Conservation (phyloP, 2,329 filamentous ascomycete genomes). For the Stachybotrys echinatus region DNA sequence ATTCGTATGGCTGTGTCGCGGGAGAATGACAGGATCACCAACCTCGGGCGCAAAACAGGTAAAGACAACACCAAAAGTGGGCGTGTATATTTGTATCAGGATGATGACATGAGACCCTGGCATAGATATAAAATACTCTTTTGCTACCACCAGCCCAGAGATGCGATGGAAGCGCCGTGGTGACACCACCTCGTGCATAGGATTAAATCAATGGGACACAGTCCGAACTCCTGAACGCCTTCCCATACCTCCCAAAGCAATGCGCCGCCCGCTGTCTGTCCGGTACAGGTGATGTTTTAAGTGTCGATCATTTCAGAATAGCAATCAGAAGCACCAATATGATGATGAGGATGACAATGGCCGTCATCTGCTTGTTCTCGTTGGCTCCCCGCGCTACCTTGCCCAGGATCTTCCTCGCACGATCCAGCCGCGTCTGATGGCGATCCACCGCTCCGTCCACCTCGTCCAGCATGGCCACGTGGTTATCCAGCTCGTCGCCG, state of each 20-base stretch:
- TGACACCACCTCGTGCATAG: too few species aligned
- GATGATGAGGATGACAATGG: conserved; percentile 77
- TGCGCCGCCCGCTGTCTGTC: neutral
- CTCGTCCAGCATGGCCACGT: conserved; percentile 85
- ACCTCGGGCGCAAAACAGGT: too few species aligned
- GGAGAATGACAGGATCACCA: too few species aligned
- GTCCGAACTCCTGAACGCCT: too few species aligned
- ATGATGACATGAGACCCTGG: neutral
- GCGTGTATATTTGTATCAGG: neutral
- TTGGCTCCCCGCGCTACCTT: conserved; percentile 67
- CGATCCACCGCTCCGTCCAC: conserved; percentile 78
- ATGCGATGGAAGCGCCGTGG: neutral
- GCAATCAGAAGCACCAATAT: conserved; percentile 78
- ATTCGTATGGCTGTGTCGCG: too few species aligned
- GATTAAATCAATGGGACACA: too few species aligned
- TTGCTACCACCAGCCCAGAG: neutral
- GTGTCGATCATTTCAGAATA: conserved; percentile 59
- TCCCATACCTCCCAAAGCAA: too few species aligned
- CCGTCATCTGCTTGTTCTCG: conserved; percentile 83
- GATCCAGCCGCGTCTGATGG: conserved; percentile 69
- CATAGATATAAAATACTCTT: neutral
- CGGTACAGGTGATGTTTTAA: neutral
- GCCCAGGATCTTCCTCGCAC: conserved; percentile 68
- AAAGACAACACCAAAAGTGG: neutral
- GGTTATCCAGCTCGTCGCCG: conserved; percentile 88